These are phyloP conservation scores for Sordariomycetes sp. DNA, from an alignment of 2,329 filamentous ascomycete species.

Conservation along the genomic window DNA sequence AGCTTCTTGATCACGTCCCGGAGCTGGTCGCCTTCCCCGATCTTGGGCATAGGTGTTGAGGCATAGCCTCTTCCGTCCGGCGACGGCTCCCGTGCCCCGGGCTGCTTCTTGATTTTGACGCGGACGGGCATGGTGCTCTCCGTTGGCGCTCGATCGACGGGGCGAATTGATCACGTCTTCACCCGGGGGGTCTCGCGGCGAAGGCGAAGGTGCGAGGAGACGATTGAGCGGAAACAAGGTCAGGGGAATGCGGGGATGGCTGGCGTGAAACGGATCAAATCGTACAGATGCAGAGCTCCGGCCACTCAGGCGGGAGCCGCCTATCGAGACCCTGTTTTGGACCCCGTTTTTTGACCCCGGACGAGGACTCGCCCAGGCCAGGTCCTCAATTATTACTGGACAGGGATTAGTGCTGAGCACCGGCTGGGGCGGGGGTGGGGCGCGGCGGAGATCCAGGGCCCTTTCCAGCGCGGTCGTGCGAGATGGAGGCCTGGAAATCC, in stretches of 20 bases:
- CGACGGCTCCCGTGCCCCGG: conserved; percentile 11
- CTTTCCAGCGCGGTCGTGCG: neutral
- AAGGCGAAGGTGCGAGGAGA: neutral
- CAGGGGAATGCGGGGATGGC: neutral
- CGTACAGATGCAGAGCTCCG: neutral
- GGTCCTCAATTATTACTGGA: neutral
- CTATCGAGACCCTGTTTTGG: neutral
- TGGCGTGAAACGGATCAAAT: neutral
- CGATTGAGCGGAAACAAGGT: neutral
- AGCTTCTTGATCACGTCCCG: conserved; percentile 52
- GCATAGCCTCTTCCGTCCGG: conserved; percentile 17
- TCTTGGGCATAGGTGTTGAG: conserved; percentile 16
- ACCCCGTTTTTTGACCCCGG: neutral
- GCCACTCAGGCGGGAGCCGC: neutral
- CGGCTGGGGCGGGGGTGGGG: neutral
- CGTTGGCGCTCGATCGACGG: conserved; percentile 7
- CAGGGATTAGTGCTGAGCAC: neutral
- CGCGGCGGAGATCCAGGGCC: neutral
- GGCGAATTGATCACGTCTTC: neutral
- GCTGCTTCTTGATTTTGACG: conserved; percentile 14
- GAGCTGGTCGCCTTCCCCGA: conserved; percentile 19
- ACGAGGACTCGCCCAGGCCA: neutral
- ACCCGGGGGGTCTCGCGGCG: neutral
- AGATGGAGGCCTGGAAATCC: neutral
- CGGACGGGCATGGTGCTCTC: conserved; percentile 16